phyloP scores from a whole-genome alignment of 345 rosid species.

The Cardamine resedifolia region DNA sequence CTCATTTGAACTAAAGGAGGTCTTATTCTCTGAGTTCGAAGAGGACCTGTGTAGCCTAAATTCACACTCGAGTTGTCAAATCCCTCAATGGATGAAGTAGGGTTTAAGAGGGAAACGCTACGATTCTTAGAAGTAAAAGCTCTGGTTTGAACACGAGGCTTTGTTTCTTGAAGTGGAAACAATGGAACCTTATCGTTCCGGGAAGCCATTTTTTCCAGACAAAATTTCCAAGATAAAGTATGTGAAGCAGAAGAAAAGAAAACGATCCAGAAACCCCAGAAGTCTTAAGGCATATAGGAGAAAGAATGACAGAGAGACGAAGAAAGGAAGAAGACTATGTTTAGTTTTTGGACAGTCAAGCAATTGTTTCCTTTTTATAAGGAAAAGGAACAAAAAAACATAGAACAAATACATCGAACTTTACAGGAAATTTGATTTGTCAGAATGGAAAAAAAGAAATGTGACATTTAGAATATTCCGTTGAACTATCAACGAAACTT shows the following conservation, averaged over 20 bases:
- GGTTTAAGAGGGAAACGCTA: constrained; percentile 63
- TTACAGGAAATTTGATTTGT: too few species aligned
- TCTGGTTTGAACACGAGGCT: constrained; percentile 34
- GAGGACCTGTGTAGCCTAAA: constrained; percentile 79
- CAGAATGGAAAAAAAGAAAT: background rate
- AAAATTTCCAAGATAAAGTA: background rate
- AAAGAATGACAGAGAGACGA: constrained; percentile 2
- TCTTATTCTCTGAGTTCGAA: constrained; percentile 57
- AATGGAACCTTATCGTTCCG: constrained; percentile 21
- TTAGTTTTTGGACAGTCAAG: background rate
- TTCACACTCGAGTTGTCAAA: constrained; percentile 42
- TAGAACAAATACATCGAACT: background rate
- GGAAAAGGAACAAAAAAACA: background rate
- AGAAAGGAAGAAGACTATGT: background rate
- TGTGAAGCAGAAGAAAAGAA: background rate
- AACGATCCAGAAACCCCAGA: background rate
- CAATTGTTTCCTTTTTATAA: constrained; percentile 1
- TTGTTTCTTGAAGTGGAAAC: constrained; percentile 15
- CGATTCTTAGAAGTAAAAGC: constrained; percentile 44
- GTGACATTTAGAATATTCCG: background rate
- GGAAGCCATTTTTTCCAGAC: constrained; percentile 1
- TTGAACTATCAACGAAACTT: constrained; percentile 19
- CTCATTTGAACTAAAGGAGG: constrained; percentile 54
- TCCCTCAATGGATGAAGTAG: constrained; percentile 47
- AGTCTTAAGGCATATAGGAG: background rate